Base-by-base conservation (phyloP, 345 rosid genomes). In the Kandelia obovata region DNA sequence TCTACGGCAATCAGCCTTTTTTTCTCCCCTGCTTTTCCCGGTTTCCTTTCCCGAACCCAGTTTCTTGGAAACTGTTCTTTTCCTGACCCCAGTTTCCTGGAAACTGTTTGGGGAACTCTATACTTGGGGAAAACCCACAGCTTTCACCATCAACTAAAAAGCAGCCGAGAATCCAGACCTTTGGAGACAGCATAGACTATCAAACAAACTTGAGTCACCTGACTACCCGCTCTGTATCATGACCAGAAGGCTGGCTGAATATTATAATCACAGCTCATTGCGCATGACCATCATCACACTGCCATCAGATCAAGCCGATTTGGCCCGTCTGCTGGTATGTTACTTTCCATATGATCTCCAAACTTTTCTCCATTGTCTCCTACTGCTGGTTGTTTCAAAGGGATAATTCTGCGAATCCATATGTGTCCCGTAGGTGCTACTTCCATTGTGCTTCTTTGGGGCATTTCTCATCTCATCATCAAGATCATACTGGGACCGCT, bases 401-500 rank as follows among this genome's bases (percentile, higher is more conserved):
- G 90, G 85, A 83, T 82, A 74, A 67, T 73, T 79, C 68, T 70
- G 81, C 53, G 70, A 69, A 64, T 87, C 90, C 64, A 77, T 58
- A 11, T 79, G 78, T 25, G 82, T 74, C 83, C 87, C 83, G 58
- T 79, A 71, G 53, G 87, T 55, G 75, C 81, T 80, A 76, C 74
- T 71, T 79, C 84, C 97, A 15, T 76, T 78, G 58, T 63, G 82
- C 73, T 83, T 90, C 84, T 83, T 96, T 73, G 77, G 88, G 1
- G 81, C 71, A 65, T 71, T 86, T 82, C 89, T 83, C 69, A 68
- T 80, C 80, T 88, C 97, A 83, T 92, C 97, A 73, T 92, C 98
- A 47, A 78, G 80, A 84, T 92, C 99, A 81, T 92, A 89, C 70
- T 82, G 83, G 5, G 82, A 79, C 8, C 94, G 91, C 98, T 96